Evolutionary conservation across 352 stramenopile species (phyloP).

Genomic region (Phytophthora citricola): DNA sequence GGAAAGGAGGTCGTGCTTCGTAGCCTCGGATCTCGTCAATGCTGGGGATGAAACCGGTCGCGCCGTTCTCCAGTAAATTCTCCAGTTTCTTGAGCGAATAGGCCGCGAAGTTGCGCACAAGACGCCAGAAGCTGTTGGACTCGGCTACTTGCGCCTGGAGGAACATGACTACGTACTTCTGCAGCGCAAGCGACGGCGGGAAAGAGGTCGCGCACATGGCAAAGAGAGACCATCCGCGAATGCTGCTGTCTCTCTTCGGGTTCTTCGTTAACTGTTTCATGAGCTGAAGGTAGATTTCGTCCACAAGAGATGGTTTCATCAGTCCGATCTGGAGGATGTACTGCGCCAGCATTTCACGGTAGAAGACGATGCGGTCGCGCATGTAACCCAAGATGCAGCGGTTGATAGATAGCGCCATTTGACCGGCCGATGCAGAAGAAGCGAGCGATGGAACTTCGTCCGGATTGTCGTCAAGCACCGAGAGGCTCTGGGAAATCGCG

Average conservation of each 20-base stretch:
- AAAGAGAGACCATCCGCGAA: constrained; percentile 93
- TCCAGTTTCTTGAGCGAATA: constrained; percentile 94
- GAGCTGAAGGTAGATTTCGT: constrained; percentile 95
- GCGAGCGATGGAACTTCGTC: constrained; percentile 34
- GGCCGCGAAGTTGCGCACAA: constrained; percentile 89
- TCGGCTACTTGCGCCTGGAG: constrained; percentile 81
- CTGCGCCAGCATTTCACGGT: constrained; percentile 94
- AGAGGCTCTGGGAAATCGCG: constrained; percentile 67
- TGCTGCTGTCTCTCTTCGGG: constrained; percentile 90
- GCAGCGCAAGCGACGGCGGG: constrained; percentile 85
- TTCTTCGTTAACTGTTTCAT: constrained; percentile 96
- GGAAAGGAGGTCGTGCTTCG: constrained; percentile 92
- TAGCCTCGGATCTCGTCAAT: constrained; percentile 94
- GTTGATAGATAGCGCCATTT: constrained; percentile 89
- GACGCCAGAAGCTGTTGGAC: constrained; percentile 77
- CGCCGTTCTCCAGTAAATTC: constrained; percentile 85
- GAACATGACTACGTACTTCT: constrained; percentile 93
- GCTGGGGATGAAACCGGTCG: constrained; percentile 94
- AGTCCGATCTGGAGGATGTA: constrained; percentile 94
- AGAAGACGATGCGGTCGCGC: constrained; percentile 94
- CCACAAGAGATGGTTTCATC: constrained; percentile 85
- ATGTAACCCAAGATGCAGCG: constrained; percentile 95
- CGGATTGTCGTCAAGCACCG: constrained; percentile 54
- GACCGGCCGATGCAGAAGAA: constrained; percentile 35
- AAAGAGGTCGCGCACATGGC: constrained; percentile 94